Percentiles rank a stretch among this genome's conserved stretches.
phyloP scores from a whole-genome alignment of 2,329 filamentous ascomycete species.

The Calonectria ilicicola region DNA sequence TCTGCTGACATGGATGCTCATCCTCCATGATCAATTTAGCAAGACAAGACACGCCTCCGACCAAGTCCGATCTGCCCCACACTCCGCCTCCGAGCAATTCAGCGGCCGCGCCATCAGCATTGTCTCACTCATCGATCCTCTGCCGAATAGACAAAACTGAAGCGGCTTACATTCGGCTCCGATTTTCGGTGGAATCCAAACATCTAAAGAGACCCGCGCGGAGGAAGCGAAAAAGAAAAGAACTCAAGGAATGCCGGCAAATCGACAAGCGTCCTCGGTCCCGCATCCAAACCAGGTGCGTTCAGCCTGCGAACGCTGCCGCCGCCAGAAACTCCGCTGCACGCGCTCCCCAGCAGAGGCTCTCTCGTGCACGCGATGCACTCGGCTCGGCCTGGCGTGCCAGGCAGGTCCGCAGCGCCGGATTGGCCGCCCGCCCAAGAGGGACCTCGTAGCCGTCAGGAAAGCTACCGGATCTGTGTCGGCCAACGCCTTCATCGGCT shows the following conservation, averaged over 20 bases:
- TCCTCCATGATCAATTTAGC: background rate
- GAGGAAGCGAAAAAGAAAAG: background rate
- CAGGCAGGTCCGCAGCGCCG: conserved; percentile 45
- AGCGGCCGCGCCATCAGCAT: background rate
- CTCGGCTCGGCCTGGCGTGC: conserved; percentile 44
- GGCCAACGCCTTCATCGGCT: background rate
- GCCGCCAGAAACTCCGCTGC: conserved; percentile 48
- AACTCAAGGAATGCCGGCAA: conserved; percentile 22
- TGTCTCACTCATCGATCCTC: background rate
- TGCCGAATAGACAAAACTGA: background rate
- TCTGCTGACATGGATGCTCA: background rate
- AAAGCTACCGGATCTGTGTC: conserved; percentile 16
- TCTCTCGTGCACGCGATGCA: conserved; percentile 43
- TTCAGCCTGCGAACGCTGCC: conserved; percentile 49
- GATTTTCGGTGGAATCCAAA: background rate
- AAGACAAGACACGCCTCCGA: conserved; percentile 33
- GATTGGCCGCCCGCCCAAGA: conserved; percentile 46
- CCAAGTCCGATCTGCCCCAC: background rate
- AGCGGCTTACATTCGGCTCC: background rate
- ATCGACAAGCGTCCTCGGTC: background rate
- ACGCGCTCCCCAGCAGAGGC: conserved; percentile 37
- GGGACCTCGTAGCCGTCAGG: conserved; percentile 24
- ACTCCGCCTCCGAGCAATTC: conserved; percentile 34
- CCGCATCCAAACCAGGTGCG: conserved; percentile 49
- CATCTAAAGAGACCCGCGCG: background rate